phyloP scores from a whole-genome alignment of 1,284 basidiomycete genomes.

The Peniophora sp. region DNA sequence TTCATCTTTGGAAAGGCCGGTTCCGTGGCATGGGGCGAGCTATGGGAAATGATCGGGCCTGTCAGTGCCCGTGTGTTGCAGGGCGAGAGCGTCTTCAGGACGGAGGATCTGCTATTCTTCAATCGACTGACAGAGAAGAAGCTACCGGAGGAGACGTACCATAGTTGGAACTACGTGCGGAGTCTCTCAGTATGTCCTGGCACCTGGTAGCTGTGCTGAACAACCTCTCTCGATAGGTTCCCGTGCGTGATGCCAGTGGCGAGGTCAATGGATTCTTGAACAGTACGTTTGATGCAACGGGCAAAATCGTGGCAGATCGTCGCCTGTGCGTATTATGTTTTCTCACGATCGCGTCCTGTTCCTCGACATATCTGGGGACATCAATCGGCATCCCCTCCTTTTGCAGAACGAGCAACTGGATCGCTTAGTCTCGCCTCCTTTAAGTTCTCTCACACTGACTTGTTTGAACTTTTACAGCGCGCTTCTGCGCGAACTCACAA shows the following conservation, averaged over 20 bases:
- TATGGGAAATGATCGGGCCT: constrained; percentile 1
- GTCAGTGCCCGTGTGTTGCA: not conserved
- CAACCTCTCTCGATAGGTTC: no score
- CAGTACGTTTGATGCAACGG: not conserved
- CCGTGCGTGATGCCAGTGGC: not conserved
- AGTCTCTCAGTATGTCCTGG: no score
- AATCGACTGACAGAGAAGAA: not conserved
- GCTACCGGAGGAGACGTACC: constrained; percentile 1
- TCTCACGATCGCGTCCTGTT: no score
- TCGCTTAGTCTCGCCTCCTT: no score
- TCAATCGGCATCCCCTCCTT: no score
- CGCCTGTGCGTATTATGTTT: not conserved
- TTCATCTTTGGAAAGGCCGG: not conserved
- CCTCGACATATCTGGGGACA: no score
- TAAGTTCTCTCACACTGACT: no score
- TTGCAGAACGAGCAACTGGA: no score
- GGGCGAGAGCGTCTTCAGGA: not conserved
- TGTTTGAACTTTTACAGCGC: not conserved
- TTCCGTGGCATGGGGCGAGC: not conserved
- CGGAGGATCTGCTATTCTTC: not conserved
- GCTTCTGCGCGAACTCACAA: not conserved
- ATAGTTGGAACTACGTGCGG: constrained; percentile 1
- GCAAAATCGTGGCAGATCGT: not conserved
- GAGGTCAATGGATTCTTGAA: not conserved
- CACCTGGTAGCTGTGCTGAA: no score